Conservation (phyloP, 768 basidiomycete species). For the Trichaptum fuscoviolaceum region DNA sequence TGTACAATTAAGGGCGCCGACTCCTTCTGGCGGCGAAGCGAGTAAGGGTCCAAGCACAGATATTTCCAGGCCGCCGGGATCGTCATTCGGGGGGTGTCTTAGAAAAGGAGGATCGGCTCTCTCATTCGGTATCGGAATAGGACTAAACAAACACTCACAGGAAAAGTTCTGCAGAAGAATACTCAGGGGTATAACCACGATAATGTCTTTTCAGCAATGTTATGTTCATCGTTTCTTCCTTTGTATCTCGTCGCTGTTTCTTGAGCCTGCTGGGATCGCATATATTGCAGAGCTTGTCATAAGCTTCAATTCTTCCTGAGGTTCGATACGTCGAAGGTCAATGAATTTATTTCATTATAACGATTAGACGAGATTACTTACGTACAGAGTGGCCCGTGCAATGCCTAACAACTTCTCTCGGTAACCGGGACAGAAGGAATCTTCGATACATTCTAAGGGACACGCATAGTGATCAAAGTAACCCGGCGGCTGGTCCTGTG, state of each 20-base stretch:
- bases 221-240: not conserved
- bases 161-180: not conserved
- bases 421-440: not conserved
- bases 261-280: not conserved
- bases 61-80: not conserved
- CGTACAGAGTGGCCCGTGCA: not conserved
- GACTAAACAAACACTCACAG: not conserved
- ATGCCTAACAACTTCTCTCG: not conserved
- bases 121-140: not conserved
- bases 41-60: not conserved
- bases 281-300: not conserved
- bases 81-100: not conserved
- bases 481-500: not conserved
- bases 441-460: not conserved
- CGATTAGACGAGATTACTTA: not conserved
- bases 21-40: not conserved
- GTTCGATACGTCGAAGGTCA: not conserved
- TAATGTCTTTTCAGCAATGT: not conserved
- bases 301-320: not conserved
- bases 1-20: not conserved
- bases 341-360: not conserved
- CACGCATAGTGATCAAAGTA: not conserved
- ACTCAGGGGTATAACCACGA: not conserved
- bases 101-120: not conserved
- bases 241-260: not conserved